Evolutionary conservation across 805 yeast species (phyloP), one percentile per base, ranked within the genome.

Genomic region (Pichia membranifaciens): DNA sequence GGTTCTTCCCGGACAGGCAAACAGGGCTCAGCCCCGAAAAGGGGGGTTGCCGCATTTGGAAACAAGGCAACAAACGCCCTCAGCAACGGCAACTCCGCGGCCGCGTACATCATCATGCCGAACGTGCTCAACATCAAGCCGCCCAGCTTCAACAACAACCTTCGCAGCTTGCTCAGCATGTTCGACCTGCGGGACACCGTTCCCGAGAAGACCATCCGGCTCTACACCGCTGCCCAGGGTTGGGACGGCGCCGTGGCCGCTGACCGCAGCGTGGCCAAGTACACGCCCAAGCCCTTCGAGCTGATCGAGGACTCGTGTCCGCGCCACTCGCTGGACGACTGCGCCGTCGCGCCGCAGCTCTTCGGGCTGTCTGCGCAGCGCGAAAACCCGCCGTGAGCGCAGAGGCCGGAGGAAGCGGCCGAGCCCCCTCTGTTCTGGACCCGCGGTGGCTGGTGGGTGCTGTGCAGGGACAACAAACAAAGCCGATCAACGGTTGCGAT

Each of bases 221-320:
- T 50, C 32, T 63, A 47, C 38, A 32, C 60, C 32, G 47, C 56
- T 0, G 61, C 57, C 54, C 45, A 47, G 58, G 3, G 50, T 54
- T 9, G 58, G 59, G 42, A 48, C 55, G 44, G 54, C 8, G 32
- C 28, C 9, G 38, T 48, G 3, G 6, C 40, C 8, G 54, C 31
- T 10, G 51, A 48, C 12, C 52, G 52, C 21, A 28, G 16, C 6
- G 68, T 67, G 51, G 51, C 60, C 12, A 73, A 69, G 29, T 67
- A 76, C 48, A 65, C 58, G 21, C 56, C 72, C 40, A 70, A 75
- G 50, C 67, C 79, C 12, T 79, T 79, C 60, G 87, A 81, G 53
- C 57, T 79, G 53, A 68, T 81, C 39, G 84, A 80, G 55, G 84
- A 81, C 45, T 66, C 81, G 1, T 74, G 68, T 51, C 75, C 80